Base-by-base conservation (phyloP, 148 eudicot species). In the Persicaria tinctoria region DNA sequence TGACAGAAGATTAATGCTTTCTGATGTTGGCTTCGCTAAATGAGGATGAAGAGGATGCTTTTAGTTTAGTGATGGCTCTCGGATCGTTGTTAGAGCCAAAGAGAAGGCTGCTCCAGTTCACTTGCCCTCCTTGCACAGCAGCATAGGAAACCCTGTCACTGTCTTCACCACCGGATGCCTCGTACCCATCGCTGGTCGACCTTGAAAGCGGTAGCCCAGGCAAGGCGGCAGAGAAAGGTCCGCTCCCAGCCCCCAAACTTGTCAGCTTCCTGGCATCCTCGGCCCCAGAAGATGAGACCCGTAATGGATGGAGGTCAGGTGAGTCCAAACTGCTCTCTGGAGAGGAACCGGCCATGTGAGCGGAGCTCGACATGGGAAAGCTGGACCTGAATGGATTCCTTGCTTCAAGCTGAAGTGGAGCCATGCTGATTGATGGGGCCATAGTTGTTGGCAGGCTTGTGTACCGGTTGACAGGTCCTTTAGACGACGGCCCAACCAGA, bases 151-250 rank as follows among this genome's bases (percentile, higher is more conserved):
- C 93, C 46, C 88, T 89, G 68, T 96, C 99, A 80, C 99, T 96
- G 68, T 96, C 99, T 83, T 96, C 99, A 38, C 99, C 99, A 47
- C 99, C 99, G 13, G 99, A 96, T 13, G 97, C 95, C 53, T 96
- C 99, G 70, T 96, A 96, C 51, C 99, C 99, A 53, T 90, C 99
- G 74, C 99, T 95, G 41, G 92, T 89, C 8, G 96, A 92, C 79
- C 99, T 87, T 1, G 99, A 90, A 51, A 87, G 72, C 2, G 90
- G 89, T 20, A 83, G 55, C 12, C 80, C 97, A 8, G 84, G 82
- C 46, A 78, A 74, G 16, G 74, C 78, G 17, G 82, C 76, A 69
- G 82, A 60, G 1, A 23, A n/a, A 4, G 13, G 13, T 1, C 57
- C 77, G 27, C 75, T 81, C 50, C 84, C 59, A 51, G 74, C 72